Evolutionary conservation across 176 grass and related monocot genomes (phyloP).

Genomic region (Leersia perrieri): DNA sequence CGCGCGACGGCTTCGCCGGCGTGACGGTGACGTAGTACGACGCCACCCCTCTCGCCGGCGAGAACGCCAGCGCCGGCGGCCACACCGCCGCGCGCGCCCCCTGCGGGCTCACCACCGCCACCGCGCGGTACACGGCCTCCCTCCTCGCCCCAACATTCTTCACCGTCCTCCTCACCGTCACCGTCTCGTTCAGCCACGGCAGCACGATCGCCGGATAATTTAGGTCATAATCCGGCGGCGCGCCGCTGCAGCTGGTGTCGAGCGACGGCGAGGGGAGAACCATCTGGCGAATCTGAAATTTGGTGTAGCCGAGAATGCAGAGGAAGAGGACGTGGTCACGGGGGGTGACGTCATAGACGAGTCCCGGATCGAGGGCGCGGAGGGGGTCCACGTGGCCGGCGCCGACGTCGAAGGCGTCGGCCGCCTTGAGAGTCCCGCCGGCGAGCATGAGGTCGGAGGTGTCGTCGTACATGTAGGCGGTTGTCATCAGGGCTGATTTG

Average conservation of each 20-base stretch:
- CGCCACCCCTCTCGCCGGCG: conserved; percentile 6
- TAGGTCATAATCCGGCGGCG: conserved; percentile 28
- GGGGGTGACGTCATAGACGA: conserved; percentile 66
- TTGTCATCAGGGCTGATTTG: conserved; percentile 91
- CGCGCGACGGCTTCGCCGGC: conserved; percentile 59
- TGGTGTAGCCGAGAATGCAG: conserved; percentile 73
- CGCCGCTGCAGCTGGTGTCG: conserved; percentile 47
- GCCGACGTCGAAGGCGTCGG: conserved; percentile 80
- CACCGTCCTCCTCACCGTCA: conserved; percentile 66
- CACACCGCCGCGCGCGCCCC: conserved; percentile 54
- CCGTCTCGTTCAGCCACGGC: conserved; percentile 40
- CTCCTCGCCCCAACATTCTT: conserved; percentile 58
- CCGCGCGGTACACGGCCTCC: conserved; percentile 45
- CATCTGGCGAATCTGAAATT: conserved; percentile 55
- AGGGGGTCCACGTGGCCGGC: conserved; percentile 77
- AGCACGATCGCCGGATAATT: conserved; percentile 83
- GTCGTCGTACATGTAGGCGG: conserved; percentile 65
- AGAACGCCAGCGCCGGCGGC: conserved; percentile 61
- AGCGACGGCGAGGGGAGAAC: conserved; percentile 47
- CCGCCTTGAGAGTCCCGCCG: conserved; percentile 66
- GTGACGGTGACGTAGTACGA: conserved; percentile 68
- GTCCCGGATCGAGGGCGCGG: conserved; percentile 70
- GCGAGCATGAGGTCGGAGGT: conserved; percentile 62
- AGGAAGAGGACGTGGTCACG: conserved; percentile 68
- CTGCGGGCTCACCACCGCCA: conserved; percentile 42